phyloP scores from a whole-genome alignment of 2,329 filamentous ascomycete species.

The Pseudogymnoascus sp. region DNA sequence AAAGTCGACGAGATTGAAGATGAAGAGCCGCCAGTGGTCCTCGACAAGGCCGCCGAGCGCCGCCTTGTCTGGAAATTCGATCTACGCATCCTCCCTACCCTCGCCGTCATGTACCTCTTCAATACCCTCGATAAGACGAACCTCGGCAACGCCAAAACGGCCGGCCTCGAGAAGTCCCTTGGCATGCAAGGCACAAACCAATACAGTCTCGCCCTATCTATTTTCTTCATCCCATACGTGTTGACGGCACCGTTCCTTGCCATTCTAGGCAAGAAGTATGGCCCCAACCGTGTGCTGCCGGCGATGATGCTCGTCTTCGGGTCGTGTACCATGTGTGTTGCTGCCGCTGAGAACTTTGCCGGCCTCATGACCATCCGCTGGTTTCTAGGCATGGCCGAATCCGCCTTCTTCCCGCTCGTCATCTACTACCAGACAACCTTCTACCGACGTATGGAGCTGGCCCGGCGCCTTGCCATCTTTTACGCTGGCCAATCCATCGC shows the following conservation, averaged over 20 bases:
- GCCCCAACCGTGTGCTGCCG: conserved; percentile 55
- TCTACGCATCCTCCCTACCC: conserved; percentile 43
- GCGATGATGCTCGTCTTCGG: conserved; percentile 64
- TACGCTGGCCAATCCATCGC: conserved; percentile 71
- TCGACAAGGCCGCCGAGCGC: conserved; percentile 40
- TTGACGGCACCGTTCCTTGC: conserved; percentile 25
- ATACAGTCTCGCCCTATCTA: conserved; percentile 61
- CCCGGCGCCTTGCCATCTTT: conserved; percentile 62
- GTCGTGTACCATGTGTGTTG: conserved; percentile 51
- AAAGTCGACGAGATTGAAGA: conserved; percentile 2
- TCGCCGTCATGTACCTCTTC: conserved; percentile 46
- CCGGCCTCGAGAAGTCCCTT: conserved; percentile 41
- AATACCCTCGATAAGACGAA: conserved; percentile 44
- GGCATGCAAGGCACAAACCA: conserved; percentile 49
- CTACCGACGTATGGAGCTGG: conserved; percentile 64
- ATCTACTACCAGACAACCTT: conserved; percentile 52
- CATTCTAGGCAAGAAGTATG: conserved; percentile 62
- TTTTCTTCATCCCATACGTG: conserved; percentile 66
- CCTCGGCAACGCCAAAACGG: conserved; percentile 50
- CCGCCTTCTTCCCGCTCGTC: conserved; percentile 62
- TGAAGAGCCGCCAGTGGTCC: conserved; percentile 17
- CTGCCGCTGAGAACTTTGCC: conserved; percentile 50
- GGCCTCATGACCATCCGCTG: conserved; percentile 60
- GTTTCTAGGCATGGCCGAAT: conserved; percentile 62
- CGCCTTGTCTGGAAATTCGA: conserved; percentile 48